Evolutionary conservation across 2,329 filamentous ascomycete genomes (phyloP), one percentile per base, ranked within the genome.

Genomic region (Myriangium duriaei): DNA sequence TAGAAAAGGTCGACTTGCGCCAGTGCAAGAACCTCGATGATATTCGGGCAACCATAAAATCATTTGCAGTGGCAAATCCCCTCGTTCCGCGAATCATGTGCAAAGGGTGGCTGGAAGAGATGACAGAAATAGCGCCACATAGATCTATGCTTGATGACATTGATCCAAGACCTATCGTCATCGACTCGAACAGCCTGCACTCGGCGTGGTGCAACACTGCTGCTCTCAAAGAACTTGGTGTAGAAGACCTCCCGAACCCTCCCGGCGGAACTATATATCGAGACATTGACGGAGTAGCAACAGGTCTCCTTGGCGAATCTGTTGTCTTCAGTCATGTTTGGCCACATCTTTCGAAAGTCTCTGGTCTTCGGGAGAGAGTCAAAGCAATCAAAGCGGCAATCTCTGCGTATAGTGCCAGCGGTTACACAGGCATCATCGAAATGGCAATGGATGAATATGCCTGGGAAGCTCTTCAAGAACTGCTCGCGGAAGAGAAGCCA

Each of bases 391-490:
- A 50, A 32, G 60, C 58, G 1, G 71, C 68, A 0, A 59, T 74
- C 16, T 45, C 55, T 1, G 63, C 65, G 7, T 74, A 72, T 45
- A 64, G 62, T 42, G 55, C 58, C 1, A 60, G 60, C 1, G 71
- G 71, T 3, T 72, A 69, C 47, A 74, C 71, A 2, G 69, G 70
- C 2, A 51, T 70, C 29, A 57, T 74, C 7, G 71, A 75, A 42
- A 73, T 75, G 70, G 70, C 70, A 3, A 71, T 74, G 68, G 69
- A 75, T 45, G 67, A 72, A 38, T 67, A 64, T 31, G 60, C 57
- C 4, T 72, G 69, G 67, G 65, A 67, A 30, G 67, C 68, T 2
- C 49, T 74, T 39, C 57, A 64, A 16, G 54, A 59, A 10, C 49
- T 69, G 9, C 57, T 51, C 13, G 47, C 51, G 37, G 58, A 58